A percentile compares a stretch with the other conserved stretches of the same genome.
These are phyloP conservation scores for Curvularia sp. DNA, from an alignment of 2,329 filamentous ascomycete genomes.

Conservation along the genomic window DNA sequence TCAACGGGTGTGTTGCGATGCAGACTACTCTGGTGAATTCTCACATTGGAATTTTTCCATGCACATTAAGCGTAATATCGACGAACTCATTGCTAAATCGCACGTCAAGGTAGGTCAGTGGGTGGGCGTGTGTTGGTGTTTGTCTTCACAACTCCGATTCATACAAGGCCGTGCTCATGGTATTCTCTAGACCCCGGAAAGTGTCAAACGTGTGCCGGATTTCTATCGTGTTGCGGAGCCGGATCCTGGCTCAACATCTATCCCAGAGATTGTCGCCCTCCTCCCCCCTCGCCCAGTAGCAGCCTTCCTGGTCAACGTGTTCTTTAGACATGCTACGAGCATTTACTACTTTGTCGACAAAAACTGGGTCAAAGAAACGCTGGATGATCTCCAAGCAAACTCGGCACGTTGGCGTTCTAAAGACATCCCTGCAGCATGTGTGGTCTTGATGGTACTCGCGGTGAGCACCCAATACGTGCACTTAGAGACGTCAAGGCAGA, in stretches of 20 bases:
- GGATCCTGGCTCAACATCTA: constrained; percentile 16
- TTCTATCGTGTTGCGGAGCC: constrained; percentile 20
- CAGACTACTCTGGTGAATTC: constrained; percentile 28
- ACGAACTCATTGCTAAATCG: constrained; percentile 19
- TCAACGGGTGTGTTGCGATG: not conserved
- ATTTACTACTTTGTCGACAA: constrained; percentile 55
- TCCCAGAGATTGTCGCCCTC: constrained; percentile 13
- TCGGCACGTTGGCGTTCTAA: constrained; percentile 6
- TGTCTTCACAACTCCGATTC: not conserved
- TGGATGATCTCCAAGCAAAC: constrained; percentile 38
- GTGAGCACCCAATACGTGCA: constrained; percentile 52
- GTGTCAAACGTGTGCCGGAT: constrained; percentile 12
- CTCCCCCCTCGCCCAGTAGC: constrained; percentile 32
- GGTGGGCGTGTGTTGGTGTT: not conserved
- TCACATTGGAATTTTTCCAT: constrained; percentile 28
- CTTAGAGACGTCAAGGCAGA: constrained; percentile 17
- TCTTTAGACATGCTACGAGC: constrained; percentile 54
- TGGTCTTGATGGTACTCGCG: constrained; percentile 53
- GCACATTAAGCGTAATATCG: constrained; percentile 22
- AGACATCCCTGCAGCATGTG: constrained; percentile 35
- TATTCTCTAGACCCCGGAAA: constrained; percentile 5
- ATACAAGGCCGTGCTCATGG: not conserved
- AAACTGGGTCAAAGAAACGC: constrained; percentile 51
- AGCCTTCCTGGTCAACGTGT: constrained; percentile 53
- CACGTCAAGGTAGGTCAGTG: constrained; percentile 10